These are phyloP conservation scores for Saccharomyces uvarum DNA, from an alignment of 1,139 yeast genomes.

Conservation along the genomic window DNA sequence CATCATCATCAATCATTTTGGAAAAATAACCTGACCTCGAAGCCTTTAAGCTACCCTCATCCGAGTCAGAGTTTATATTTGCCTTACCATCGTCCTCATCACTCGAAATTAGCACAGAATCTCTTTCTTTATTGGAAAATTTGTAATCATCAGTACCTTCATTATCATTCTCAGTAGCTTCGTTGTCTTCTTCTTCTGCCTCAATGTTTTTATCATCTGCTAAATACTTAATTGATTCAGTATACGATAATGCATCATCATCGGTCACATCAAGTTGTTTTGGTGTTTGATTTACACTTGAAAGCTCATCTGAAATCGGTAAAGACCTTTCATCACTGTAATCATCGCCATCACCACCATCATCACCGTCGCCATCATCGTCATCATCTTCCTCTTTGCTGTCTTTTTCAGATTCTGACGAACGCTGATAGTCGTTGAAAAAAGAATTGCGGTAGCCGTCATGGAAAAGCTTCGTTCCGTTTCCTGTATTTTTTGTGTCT, in stretches of 20 bases:
- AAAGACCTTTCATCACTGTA: neutral
- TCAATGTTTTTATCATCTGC: conserved; percentile 3
- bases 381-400: neutral
- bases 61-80: conserved; percentile 6
- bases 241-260: conserved; percentile 18
- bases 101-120: conserved; percentile 11
- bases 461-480: neutral
- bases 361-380: neutral
- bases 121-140: conserved; percentile 11
- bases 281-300: neutral
- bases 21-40: conserved; percentile 24
- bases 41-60: conserved; percentile 11
- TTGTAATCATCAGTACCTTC: conserved; percentile 8
- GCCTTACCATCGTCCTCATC: neutral
- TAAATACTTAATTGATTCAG: conserved; percentile 13
- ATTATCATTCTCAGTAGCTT: conserved; percentile 2
- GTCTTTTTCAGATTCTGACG: conserved; percentile 1
- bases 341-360: too few species aligned
- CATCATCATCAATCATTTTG: conserved; percentile 14
- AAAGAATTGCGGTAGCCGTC: neutral
- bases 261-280: conserved; percentile 4
- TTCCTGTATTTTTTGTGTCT: neutral
- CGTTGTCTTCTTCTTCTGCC: neutral
- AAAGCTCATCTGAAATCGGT: neutral
- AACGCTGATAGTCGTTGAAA: neutral